Percentiles rank a stretch among this genome's conserved stretches.
These are phyloP conservation scores for Auriscalpium orientale DNA, from an alignment of 768 basidiomycete species.

Conservation along the genomic window DNA sequence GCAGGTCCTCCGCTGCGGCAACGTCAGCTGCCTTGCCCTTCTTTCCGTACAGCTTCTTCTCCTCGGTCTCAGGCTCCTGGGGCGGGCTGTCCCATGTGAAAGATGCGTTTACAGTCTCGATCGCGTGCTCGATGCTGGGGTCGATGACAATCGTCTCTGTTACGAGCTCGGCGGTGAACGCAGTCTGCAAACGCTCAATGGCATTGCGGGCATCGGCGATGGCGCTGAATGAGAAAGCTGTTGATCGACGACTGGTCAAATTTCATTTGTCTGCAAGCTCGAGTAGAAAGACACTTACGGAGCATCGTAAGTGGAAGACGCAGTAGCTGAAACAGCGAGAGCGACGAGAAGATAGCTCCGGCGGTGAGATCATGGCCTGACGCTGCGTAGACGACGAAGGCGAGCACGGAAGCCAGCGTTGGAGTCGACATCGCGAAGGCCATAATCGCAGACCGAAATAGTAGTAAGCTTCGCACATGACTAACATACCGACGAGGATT, in stretches of 20 bases:
- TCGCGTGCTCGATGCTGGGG: conserved; percentile 46
- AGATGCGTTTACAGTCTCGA: conserved; percentile 58
- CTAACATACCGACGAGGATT: conserved; percentile 24
- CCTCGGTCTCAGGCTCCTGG: conserved; percentile 31
- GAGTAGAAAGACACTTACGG: conserved; percentile 26
- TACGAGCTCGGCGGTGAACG: conserved; percentile 79
- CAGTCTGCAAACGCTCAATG: conserved; percentile 61
- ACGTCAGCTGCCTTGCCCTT: conserved; percentile 1
- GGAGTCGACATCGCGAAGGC: conserved; percentile 69
- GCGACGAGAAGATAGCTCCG: conserved; percentile 72
- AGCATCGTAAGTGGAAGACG: conserved; percentile 76
- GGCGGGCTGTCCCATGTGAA: conserved; percentile 87
- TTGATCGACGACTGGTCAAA: background rate
- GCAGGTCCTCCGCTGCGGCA: conserved; percentile 12
- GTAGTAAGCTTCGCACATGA: conserved; percentile 57
- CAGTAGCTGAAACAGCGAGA: conserved; percentile 80
- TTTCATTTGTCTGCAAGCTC: background rate
- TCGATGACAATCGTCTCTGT: conserved; percentile 52
- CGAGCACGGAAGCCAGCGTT: conserved; percentile 67
- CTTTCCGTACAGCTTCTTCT: conserved; percentile 4
- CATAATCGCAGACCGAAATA: conserved; percentile 60
- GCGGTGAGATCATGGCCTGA: conserved; percentile 64
- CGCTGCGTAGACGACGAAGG: conserved; percentile 70
- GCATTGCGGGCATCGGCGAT: conserved; percentile 84
- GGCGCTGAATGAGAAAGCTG: conserved; percentile 65